Percentiles rank a stretch among this genome's conserved stretches.
Evolutionary conservation across 2,329 filamentous ascomycete species (phyloP).

Genomic region (Ophiostoma himal-ulmi): DNA sequence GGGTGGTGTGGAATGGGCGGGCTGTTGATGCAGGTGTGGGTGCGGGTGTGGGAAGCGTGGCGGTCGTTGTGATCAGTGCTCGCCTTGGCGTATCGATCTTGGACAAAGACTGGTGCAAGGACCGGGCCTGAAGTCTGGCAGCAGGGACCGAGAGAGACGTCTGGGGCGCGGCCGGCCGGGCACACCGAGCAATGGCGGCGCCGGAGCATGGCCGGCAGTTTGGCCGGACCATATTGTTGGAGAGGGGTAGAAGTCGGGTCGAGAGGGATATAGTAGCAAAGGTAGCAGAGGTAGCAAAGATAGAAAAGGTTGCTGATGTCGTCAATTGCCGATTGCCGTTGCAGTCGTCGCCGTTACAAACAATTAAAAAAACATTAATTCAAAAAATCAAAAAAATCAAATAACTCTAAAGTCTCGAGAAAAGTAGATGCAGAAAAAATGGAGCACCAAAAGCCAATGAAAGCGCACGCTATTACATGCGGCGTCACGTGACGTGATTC

Average conservation of each 20-base stretch:
- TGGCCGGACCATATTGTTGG: slow-evolving; percentile 43
- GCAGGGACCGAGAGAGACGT: not conserved
- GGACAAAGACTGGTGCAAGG: not conserved
- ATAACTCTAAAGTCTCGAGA: not conserved
- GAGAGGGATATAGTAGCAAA: not conserved
- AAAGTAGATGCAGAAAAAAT: not conserved
- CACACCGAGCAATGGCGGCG: slow-evolving; percentile 35
- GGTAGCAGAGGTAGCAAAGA: not conserved
- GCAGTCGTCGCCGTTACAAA: not conserved
- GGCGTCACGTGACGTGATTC: not conserved
- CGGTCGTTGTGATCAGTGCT: slow-evolving; percentile 6
- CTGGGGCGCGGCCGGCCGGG: slow-evolving; percentile 18
- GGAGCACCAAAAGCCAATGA: not conserved
- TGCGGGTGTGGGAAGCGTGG: not conserved
- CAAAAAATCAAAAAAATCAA: not conserved
- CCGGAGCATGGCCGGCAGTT: slow-evolving; percentile 42
- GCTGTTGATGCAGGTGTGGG: not conserved
- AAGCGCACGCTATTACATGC: not conserved
- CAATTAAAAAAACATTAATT: not conserved
- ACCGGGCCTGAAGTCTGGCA: slow-evolving; percentile 5
- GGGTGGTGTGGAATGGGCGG: slow-evolving; percentile 20
- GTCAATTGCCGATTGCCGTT: not conserved
- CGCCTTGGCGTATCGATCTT: not conserved
- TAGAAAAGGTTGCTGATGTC: no score
- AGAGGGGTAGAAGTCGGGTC: not conserved